Base-by-base conservation (phyloP, 768 basidiomycete species). In the Tylopilus felleus region DNA sequence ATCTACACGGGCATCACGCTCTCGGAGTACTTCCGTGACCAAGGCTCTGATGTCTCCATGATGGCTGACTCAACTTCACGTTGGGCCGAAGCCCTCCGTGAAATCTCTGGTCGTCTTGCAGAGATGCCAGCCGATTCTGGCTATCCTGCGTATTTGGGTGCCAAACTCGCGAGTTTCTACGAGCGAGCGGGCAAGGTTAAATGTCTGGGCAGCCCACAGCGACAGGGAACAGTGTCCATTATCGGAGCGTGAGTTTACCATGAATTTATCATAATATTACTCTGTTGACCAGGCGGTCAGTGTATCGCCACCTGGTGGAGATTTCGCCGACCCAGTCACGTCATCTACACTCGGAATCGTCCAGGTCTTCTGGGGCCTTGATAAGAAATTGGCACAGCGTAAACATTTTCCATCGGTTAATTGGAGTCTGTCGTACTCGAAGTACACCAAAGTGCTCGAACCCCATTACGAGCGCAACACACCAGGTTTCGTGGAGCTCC, bases 321-420 rank as follows among this genome's bases (percentile, higher is more conserved):
- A 99, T 68, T 98, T 98, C 75, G 97, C 97, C 12, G 97, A 99
- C 73, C 97, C 97, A 33, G 97, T 99, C 55, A 98, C 96, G 8
- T 86, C 94, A 42, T 92, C 97, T 33, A 99, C 97, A 4, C 88
- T 99, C 52, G 85, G 94, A 77, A 99, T 99, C 67, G 97, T 99
- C 10, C 97, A 98, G 67, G 97, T 98, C 60, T 99, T 99, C 83
- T 99, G 97, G 97, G 97, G 97, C 71, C 83, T 99, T 25, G 97
- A 98, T 76, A 99, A 99, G 85, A 94, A 96, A 70, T 85, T 98
- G 55, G 97, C 97, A 3, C 97, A 98, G 70, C 83, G 96, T 58
- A 98, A 99, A 73, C 95, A 99, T 71, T 99, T 99, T 81, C 97
- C 97, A 2, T 97, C 95, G n/a, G 96, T 99, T 71, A 98, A 99